Percentiles rank a stretch among this genome's conserved stretches.
Conservation (phyloP, 139 green algal genomes). For the Chlorella sp. region DNA sequence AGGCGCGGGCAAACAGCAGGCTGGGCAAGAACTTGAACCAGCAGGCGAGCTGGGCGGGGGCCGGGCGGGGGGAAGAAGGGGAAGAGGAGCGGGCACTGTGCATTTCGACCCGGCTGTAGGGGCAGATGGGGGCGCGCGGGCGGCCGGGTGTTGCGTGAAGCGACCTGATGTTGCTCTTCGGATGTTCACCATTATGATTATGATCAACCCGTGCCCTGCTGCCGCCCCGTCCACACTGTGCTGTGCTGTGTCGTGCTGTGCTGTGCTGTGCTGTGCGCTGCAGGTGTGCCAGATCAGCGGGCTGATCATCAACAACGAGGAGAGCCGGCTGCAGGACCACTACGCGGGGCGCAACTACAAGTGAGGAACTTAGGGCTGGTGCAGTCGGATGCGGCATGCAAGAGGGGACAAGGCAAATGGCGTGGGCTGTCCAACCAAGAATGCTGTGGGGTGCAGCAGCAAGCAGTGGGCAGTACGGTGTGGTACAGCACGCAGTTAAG, state of each 20-base stretch:
- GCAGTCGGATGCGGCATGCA: too few species aligned
- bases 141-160: too few species aligned
- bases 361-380: constrained; percentile 44
- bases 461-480: background rate
- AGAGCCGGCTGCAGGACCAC: constrained; percentile 60
- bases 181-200: too few species aligned
- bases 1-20: constrained; percentile 32
- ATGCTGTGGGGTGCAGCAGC: background rate
- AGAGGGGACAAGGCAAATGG: too few species aligned
- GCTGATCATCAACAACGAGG: constrained; percentile 66
- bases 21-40: constrained; percentile 34
- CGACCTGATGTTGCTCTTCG: too few species aligned
- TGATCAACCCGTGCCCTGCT: background rate
- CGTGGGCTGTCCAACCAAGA: too few species aligned
- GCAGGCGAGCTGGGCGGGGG: background rate
- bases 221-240: background rate
- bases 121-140: too few species aligned
- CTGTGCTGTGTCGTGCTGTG: too few species aligned
- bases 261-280: background rate
- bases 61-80: background rate
- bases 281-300: constrained; percentile 61
- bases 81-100: too few species aligned
- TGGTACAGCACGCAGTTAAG: background rate
- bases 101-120: too few species aligned
- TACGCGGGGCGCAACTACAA: constrained; percentile 61